Percentiles rank a stretch among this genome's conserved stretches.
Conservation (phyloP, 495 filamentous ascomycete genomes). For the Annulohypoxylon moriforme region DNA sequence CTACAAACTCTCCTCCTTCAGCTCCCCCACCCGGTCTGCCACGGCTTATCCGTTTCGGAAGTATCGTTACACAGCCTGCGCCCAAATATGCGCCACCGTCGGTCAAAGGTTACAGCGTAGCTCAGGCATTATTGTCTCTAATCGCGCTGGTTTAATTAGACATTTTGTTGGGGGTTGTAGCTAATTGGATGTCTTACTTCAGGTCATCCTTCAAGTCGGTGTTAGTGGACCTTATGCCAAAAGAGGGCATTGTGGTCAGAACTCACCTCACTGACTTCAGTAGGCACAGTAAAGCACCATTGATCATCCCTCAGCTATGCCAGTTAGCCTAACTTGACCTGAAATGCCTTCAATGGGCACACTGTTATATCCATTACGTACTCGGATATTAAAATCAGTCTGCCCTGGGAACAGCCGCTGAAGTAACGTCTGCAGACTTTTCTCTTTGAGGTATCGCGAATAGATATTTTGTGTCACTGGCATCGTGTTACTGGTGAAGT, state of each 20-base stretch:
- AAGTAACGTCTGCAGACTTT: constrained; percentile 49
- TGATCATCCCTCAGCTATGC: constrained; percentile 51
- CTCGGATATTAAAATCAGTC: constrained; percentile 50
- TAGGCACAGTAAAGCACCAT: constrained; percentile 52
- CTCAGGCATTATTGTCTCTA: constrained; percentile 32
- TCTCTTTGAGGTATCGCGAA: constrained; percentile 50
- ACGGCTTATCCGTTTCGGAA: not conserved
- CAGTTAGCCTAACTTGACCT: constrained; percentile 18
- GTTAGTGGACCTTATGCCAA: constrained; percentile 1
- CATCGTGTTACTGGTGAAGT: constrained; percentile 2
- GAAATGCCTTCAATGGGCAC: not conserved
- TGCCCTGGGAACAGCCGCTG: constrained; percentile 50
- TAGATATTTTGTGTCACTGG: constrained; percentile 37
- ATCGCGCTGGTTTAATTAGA: constrained; percentile 29
- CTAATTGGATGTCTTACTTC: constrained; percentile 36
- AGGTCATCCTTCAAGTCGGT: constrained; percentile 39
- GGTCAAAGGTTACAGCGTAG: constrained; percentile 1
- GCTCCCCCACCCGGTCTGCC: not conserved
- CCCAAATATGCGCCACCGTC: not conserved
- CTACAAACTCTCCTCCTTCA: not conserved
- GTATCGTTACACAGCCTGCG: not conserved
- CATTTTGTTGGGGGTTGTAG: not conserved
- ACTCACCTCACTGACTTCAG: constrained; percentile 48
- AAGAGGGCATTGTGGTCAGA: not conserved
- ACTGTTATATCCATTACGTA: constrained; percentile 25